These are phyloP conservation scores for Arthroderma sp. DNA, from an alignment of 2,329 filamentous ascomycete genomes.

Conservation along the genomic window DNA sequence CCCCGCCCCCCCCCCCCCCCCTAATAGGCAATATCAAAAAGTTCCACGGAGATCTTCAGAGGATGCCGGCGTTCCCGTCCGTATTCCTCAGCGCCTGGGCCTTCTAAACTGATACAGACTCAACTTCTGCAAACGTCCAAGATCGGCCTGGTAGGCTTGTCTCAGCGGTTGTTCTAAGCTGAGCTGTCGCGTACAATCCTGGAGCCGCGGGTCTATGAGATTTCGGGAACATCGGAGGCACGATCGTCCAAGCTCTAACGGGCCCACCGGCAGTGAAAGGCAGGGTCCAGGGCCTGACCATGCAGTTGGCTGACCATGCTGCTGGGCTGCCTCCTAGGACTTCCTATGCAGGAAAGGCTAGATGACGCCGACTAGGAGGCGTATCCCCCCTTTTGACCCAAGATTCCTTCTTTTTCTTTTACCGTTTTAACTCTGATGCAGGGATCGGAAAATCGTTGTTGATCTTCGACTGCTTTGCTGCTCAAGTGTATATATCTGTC, in stretches of 20 bases:
- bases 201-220: not conserved
- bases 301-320: not conserved
- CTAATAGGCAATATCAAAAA: not conserved
- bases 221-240: not conserved
- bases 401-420: not conserved
- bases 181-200: not conserved
- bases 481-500: conserved; percentile 2
- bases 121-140: not conserved
- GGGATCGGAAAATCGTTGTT: not conserved
- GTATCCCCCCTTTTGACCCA: not conserved
- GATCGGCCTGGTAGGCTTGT: not conserved
- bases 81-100: not conserved
- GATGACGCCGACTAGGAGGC: not conserved
- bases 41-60: not conserved
- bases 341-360: not conserved
- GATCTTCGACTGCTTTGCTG: not conserved
- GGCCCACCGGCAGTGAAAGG: not conserved
- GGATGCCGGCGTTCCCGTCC: conserved; percentile 5
- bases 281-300: too few species aligned
- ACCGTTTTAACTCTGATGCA: not conserved
- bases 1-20: not conserved
- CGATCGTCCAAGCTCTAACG: not conserved
- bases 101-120: not conserved
- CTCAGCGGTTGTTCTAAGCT: not conserved
- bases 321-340: not conserved